Evolutionary conservation across 2,329 filamentous ascomycete species (phyloP).

Genomic region (Spiromastix sp.): DNA sequence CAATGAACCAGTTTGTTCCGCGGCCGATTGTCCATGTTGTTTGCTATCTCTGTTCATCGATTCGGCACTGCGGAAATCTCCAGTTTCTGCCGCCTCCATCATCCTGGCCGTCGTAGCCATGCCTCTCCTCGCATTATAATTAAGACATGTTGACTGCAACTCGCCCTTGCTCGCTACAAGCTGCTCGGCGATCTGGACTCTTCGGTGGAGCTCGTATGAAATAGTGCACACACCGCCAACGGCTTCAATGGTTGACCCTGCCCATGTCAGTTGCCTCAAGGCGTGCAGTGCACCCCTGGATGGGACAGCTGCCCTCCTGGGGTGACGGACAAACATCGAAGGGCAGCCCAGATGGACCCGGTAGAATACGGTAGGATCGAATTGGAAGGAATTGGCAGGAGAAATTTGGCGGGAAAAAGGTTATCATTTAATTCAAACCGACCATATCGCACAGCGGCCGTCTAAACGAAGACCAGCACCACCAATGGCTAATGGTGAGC

Average conservation of each 20-base stretch:
- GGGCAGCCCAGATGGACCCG: too few species aligned
- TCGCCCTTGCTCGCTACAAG: slow-evolving; percentile 35
- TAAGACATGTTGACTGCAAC: slow-evolving; percentile 30
- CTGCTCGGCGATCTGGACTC: slow-evolving; percentile 30
- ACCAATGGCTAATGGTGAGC: too few species aligned
- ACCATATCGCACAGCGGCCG: too few species aligned
- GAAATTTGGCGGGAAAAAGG: too few species aligned
- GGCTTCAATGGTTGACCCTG: slow-evolving; percentile 20
- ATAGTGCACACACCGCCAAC: slow-evolving; percentile 30
- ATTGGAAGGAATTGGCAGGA: too few species aligned
- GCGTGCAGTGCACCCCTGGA: slow-evolving; percentile 36
- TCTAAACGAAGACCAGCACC: too few species aligned
- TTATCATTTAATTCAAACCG: too few species aligned
- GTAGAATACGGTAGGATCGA: too few species aligned
- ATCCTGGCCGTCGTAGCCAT: slow-evolving; percentile 28
- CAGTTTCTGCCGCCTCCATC: slow-evolving; percentile 35
- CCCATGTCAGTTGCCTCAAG: slow-evolving; percentile 26
- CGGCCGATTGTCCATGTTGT: slow-evolving; percentile 8
- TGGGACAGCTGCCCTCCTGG: slow-evolving; percentile 27
- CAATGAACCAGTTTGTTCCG: too few species aligned
- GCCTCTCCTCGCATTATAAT: slow-evolving; percentile 30
- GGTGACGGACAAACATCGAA: slow-evolving; percentile 15
- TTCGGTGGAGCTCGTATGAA: slow-evolving; percentile 32
- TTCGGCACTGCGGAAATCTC: slow-evolving; percentile 30
- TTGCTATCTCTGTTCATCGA: slow-evolving; percentile 20